Percentiles rank a stretch among this genome's conserved stretches.
Evolutionary conservation across 2,329 filamentous ascomycete species (phyloP).

Genomic region (Pseudogymnoascus sp.): DNA sequence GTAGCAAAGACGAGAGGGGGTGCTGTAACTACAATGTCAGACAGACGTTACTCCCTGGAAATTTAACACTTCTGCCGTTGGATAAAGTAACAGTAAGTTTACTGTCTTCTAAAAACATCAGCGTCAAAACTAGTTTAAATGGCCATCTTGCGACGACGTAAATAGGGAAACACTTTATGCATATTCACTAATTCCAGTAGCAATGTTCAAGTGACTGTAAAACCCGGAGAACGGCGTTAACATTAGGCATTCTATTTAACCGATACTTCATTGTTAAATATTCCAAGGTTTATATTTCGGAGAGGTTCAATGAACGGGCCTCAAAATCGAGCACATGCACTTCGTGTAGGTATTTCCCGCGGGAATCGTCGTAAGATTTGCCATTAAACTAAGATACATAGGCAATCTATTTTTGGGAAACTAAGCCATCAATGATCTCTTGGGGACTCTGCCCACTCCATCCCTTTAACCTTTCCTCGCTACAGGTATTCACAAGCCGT

Average conservation of each 20-base stretch:
- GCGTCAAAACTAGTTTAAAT: neutral
- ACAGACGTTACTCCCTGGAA: neutral
- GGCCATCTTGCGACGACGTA: neutral
- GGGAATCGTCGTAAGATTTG: neutral
- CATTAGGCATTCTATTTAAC: neutral
- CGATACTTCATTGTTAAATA: neutral
- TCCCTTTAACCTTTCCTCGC: conserved; percentile 53
- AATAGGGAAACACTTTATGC: neutral
- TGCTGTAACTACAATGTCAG: neutral
- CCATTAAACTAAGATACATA: neutral
- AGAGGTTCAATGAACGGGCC: neutral
- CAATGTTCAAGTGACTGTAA: neutral
- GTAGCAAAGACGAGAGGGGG: neutral
- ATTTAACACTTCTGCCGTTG: no score
- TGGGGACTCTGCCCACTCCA: conserved; percentile 51
- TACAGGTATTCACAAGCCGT: conserved; percentile 57
- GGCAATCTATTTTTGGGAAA: conserved; percentile 1
- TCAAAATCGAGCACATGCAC: neutral
- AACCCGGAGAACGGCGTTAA: neutral
- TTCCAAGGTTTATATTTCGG: neutral
- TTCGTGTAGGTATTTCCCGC: neutral
- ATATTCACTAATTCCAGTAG: neutral
- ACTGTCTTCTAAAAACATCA: neutral
- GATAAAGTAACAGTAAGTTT: neutral
- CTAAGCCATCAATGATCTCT: conserved; percentile 12